phyloP scores from a whole-genome alignment of 257 asterid genomes.

The Salvia rosmarinus region DNA sequence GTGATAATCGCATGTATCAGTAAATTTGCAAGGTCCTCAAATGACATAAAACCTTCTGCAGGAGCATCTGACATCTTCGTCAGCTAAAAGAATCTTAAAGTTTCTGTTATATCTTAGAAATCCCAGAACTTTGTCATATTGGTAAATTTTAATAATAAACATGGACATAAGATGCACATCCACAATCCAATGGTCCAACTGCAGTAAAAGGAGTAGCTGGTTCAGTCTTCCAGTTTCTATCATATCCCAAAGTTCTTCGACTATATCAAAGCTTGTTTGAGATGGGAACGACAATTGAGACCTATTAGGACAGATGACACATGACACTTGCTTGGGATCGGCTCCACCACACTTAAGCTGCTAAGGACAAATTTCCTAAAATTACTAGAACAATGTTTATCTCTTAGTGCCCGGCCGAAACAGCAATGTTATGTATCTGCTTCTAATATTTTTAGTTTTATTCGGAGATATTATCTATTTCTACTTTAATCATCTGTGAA shows the following conservation, averaged over 20 bases:
- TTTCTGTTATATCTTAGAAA: background rate
- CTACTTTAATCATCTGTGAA: too few relatives aligned
- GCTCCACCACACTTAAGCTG: background rate
- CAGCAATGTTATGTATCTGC: too few relatives aligned
- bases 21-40: background rate
- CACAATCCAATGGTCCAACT: background rate
- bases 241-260: background rate
- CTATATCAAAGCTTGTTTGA: background rate
- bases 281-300: background rate
- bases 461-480: too few relatives aligned
- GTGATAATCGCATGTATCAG: conserved; percentile 42
- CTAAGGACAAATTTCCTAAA: background rate
- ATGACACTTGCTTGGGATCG: background rate
- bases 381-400: background rate
- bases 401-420: background rate
- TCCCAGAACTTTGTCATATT: background rate
- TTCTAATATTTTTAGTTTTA: too few relatives aligned
- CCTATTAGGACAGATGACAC: background rate
- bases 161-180: background rate
- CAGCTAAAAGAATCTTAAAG: background rate
- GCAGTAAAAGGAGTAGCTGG: background rate
- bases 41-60: background rate
- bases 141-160: background rate
- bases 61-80: background rate
- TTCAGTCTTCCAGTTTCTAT: background rate